Evolutionary conservation across 331 rosid genomes (phyloP), one percentile per base, ranked within the genome.

Genomic region (Quercus phellos): DNA sequence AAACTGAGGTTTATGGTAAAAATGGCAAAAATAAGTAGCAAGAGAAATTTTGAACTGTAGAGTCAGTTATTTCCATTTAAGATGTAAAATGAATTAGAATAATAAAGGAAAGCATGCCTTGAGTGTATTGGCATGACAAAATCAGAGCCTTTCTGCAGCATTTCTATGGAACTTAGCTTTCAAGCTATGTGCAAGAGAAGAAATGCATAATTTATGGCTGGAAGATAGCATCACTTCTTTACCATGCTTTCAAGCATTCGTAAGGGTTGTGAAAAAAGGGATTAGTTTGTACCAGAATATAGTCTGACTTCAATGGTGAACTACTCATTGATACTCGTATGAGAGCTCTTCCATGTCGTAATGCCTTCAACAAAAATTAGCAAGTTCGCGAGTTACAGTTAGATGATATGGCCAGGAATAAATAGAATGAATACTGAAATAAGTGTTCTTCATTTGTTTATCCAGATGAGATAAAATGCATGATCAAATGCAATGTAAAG

Each of bases 301-400:
- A 92, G 84, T 94, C 97, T 24, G 97, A 90, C 80, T 90, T 94
- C 81, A 83, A 87, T 4, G 80, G 92, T 72, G 80, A 86, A 55
- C 81, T 81, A 73, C 86, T 81, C 55, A 92, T 83, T 81, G 95
- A 82, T 74, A 92, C 50, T 79, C 89, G 92, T 82, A 94, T 81
- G 51, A 94, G 97, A 74, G 97, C 97, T 83, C 85, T 89, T 77
- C 99, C 99, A 76, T 80, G 90, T 75, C 84, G 88, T 77, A 82
- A 82, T 80, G 97, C 97, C 99, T 94, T 80, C 89, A 88, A 74
- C 21, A 81, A 74, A 82, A 75, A 51, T 72, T 19, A 71, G 64
- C 46, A 72, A 75, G 76, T 17, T 86, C 58, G 75, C 73, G 26
- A 81, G 46, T 75, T 50, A 74, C 74, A 71, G 43, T 71, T 55